Base-by-base conservation (phyloP, 1,139 yeast species). In the Suhomyces choctaworum region DNA sequence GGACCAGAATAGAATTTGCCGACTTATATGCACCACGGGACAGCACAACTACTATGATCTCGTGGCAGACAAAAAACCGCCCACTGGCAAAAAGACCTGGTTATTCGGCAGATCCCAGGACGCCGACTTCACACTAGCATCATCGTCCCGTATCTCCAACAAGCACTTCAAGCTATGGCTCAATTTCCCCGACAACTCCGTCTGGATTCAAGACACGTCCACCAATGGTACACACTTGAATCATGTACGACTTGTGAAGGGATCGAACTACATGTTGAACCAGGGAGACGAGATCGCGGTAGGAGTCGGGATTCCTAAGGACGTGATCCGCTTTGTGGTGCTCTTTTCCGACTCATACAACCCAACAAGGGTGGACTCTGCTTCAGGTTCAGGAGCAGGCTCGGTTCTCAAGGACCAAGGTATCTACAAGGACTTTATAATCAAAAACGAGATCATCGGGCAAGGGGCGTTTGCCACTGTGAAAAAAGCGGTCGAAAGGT, bases 401-500 rank as follows among this genome's bases (percentile, higher is more conserved):
- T 52, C 59, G 1, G 50, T 54, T 16, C 42, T 41, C 16, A 58
- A 38, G 72, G 72, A 66, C 37, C 66, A 66, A 33, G 76, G 89
- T 0, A 82, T 92, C 12, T 75, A 76, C 52, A 78, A 77, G 40
- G 85, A 83, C 49, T 92, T 81, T 56, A 84, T 86, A 11, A 77
- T 92, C 20, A 80, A 86, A 42, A 82, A 80, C 54, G 95, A 85
- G 50, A 80, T 86, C 5, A 83, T 92, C 3, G 98, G 98, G 1
- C 94, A 87, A 50, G 98, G 98, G 7, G 97, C 97, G 5, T 92
- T 92, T 72, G 97, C 97, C 3, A 84, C 90, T 1, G 98, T 92
- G 14, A 83, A 88, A 48, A 87, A 87, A 55, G 97, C 95, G 2
- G 79, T 90, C 1, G 94, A 89, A 50, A 71, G 97, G 40, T 61